These are phyloP conservation scores for Eleusine indica DNA, from an alignment of 176 grass and related monocot genomes.

Conservation along the genomic window DNA sequence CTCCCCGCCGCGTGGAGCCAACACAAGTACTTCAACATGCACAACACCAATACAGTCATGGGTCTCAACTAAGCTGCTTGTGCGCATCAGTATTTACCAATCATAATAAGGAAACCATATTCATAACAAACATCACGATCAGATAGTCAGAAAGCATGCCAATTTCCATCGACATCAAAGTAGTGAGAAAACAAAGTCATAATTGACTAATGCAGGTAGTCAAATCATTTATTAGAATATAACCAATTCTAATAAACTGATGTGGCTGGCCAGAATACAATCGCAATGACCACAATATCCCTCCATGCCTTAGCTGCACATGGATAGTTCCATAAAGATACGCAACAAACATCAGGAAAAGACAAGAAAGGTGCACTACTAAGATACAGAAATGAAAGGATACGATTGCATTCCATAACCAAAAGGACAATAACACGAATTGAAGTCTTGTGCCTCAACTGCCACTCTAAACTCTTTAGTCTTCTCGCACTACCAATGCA, in stretches of 20 bases:
- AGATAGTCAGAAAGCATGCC: conserved; percentile 13
- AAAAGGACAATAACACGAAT: conserved; percentile 41
- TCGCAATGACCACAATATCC: neutral
- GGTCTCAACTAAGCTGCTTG: neutral
- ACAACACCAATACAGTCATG: too few species aligned
- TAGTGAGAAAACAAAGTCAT: neutral
- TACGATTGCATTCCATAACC: conserved; percentile 7
- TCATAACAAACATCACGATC: neutral
- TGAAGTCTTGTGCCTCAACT: conserved; percentile 10
- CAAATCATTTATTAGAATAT: neutral
- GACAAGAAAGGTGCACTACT: neutral
- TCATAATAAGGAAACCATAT: neutral
- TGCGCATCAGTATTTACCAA: neutral
- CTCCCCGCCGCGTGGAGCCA: conserved; percentile 45
- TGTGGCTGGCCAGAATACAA: neutral
- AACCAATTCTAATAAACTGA: too few species aligned
- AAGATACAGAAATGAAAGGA: neutral
- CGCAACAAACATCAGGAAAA: conserved; percentile 9
- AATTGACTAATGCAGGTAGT: neutral
- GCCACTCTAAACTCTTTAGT: neutral
- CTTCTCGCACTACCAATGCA: neutral
- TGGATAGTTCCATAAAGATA: neutral
- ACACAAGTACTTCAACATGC: too few species aligned
- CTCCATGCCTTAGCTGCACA: too few species aligned
- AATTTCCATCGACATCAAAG: neutral